These are phyloP conservation scores for Chlamydomonas urium DNA, from an alignment of 139 green algal species.

Conservation along the genomic window DNA sequence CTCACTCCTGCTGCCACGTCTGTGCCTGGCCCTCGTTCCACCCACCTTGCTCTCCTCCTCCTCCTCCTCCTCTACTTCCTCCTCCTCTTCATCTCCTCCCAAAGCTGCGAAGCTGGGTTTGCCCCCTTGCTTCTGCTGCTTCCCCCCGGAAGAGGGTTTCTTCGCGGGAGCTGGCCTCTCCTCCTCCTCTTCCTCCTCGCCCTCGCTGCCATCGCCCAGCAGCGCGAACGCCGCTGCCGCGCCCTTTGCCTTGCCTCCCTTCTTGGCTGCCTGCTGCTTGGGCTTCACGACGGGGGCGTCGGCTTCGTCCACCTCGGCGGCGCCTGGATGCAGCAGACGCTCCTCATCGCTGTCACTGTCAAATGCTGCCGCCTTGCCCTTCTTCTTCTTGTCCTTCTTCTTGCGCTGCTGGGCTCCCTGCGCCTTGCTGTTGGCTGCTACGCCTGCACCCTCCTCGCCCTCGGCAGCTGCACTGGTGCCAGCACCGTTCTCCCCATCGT, in stretches of 20 bases:
- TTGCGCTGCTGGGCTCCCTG: conserved; percentile 22
- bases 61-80: conserved; percentile 31
- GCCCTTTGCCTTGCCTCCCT: conserved; percentile 26
- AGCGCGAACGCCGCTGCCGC: conserved; percentile 47
- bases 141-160: background rate
- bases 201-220: conserved; percentile 41
- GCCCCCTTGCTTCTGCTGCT: conserved; percentile 8
- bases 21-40: conserved; percentile 12
- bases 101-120: conserved; percentile 36
- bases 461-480: background rate
- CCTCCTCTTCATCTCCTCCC: conserved; percentile 24
- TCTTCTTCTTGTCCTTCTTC: conserved; percentile 68
- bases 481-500: conserved; percentile 21
- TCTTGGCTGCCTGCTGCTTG: conserved; percentile 38
- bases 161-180: background rate
- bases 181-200: conserved; percentile 40
- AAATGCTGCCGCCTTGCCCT: conserved; percentile 48
- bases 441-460: background rate
- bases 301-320: conserved; percentile 50
- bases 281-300: conserved; percentile 25
- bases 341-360: conserved; percentile 55
- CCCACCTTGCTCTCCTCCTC: conserved; percentile 15
- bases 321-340: conserved; percentile 10
- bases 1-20: background rate
- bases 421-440: conserved; percentile 12